These are phyloP conservation scores for Pseudogymnoascus sp. DNA, from an alignment of 2,329 filamentous ascomycete species.

Conservation along the genomic window DNA sequence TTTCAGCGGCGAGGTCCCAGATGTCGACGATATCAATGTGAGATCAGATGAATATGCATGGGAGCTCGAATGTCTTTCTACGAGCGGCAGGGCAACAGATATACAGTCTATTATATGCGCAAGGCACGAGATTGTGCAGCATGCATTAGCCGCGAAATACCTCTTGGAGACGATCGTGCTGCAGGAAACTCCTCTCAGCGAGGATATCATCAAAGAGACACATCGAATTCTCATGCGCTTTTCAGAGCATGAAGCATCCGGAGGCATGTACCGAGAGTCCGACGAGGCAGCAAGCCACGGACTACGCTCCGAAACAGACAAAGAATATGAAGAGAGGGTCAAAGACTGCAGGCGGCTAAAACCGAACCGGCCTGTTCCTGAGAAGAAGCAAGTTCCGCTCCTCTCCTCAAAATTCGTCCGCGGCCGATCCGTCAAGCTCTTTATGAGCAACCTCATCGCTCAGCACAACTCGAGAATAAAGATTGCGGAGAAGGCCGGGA, in stretches of 20 bases:
- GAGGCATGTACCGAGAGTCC: constrained; percentile 12
- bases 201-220: constrained; percentile 22
- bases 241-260: constrained; percentile 15
- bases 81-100: background rate
- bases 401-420: constrained; percentile 19
- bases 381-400: background rate
- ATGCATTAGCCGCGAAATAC: constrained; percentile 14
- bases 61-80: background rate
- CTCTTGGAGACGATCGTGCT: constrained; percentile 16
- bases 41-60: background rate
- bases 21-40: background rate
- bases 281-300: constrained; percentile 6
- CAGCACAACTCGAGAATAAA: constrained; percentile 20
- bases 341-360: background rate
- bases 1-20: background rate
- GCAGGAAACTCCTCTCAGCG: constrained; percentile 13
- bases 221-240: constrained; percentile 22
- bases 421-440: constrained; percentile 17
- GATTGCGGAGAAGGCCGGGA: background rate
- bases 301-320: background rate
- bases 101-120: background rate
- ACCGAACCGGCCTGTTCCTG: background rate
- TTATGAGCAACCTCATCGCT: constrained; percentile 23
- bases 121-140: constrained; percentile 11
- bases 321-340: background rate